phyloP scores from a whole-genome alignment of 306 rosid genomes.

The Psophocarpus tetragonolobus region DNA sequence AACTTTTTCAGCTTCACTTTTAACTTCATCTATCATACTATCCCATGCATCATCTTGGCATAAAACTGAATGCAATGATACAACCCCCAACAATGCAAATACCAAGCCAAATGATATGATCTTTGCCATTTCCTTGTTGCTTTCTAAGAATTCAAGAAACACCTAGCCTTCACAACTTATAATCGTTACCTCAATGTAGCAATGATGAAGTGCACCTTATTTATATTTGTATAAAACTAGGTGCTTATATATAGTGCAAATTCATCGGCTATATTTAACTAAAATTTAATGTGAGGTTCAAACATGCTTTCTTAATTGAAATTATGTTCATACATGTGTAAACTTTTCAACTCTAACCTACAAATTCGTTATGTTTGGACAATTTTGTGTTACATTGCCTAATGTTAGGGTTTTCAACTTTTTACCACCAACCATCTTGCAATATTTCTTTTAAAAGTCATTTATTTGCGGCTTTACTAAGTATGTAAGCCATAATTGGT shows the following conservation, averaged over 20 bases:
- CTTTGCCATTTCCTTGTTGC: constrained; percentile 23
- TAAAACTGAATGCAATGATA: constrained; percentile 15
- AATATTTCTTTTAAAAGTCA: not conserved
- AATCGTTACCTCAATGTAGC: not conserved
- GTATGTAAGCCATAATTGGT: not conserved
- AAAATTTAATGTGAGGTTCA: constrained; percentile 3
- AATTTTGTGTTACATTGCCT: not conserved
- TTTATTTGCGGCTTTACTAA: constrained; percentile 35
- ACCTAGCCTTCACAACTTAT: not conserved
- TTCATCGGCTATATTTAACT: not conserved
- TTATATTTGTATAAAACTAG: not conserved
- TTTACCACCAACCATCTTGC: constrained; percentile 1
- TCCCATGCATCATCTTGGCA: constrained; percentile 16
- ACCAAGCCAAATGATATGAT: not conserved
- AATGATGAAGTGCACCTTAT: not conserved
- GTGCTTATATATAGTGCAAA: not conserved
- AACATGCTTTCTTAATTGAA: not conserved
- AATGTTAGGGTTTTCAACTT: not conserved
- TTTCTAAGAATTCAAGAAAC: not conserved
- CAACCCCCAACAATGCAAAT: not conserved
- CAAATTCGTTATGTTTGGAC: constrained; percentile 12
- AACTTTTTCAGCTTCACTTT: constrained; percentile 16
- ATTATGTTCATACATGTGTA: constrained; percentile 38
- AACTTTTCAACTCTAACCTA: not conserved
- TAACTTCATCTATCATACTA: constrained; percentile 22